Evolutionary conservation across 2,329 filamentous ascomycete genomes (phyloP).

Genomic region (Epichloe glyceriae): DNA sequence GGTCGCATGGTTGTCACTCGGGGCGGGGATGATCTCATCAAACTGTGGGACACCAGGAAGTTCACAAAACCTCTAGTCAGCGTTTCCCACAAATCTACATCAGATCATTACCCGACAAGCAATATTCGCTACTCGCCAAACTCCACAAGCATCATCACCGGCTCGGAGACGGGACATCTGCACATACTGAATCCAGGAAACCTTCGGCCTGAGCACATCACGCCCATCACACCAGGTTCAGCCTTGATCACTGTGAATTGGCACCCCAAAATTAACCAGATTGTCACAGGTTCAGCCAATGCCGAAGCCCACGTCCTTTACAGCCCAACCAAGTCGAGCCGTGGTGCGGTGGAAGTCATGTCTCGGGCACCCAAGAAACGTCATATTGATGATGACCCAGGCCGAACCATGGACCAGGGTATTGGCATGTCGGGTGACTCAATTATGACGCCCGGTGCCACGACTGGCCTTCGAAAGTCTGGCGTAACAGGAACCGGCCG

Average conservation of each 20-base stretch:
- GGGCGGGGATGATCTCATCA: slow-evolving; percentile 84
- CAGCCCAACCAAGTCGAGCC: slow-evolving; percentile 67
- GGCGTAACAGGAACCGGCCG: slow-evolving; percentile 69
- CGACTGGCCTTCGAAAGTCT: slow-evolving; percentile 38
- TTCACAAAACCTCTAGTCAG: slow-evolving; percentile 83
- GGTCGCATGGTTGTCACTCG: slow-evolving; percentile 82
- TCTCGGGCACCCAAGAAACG: slow-evolving; percentile 87
- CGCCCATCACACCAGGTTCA: slow-evolving; percentile 74
- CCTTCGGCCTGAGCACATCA: slow-evolving; percentile 69
- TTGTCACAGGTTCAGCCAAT: slow-evolving; percentile 86
- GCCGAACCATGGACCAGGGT: slow-evolving; percentile 71
- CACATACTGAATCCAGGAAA: slow-evolving; percentile 93
- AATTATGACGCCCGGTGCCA: slow-evolving; percentile 57
- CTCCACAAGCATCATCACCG: slow-evolving; percentile 74
- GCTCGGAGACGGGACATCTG: slow-evolving; percentile 72
- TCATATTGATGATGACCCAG: slow-evolving; percentile 87
- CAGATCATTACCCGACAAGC: slow-evolving; percentile 67
- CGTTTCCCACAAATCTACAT: slow-evolving; percentile 67
- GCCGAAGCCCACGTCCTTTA: slow-evolving; percentile 83
- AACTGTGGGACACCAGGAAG: slow-evolving; percentile 93
- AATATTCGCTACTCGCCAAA: slow-evolving; percentile 86
- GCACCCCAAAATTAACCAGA: slow-evolving; percentile 93
- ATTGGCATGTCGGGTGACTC: slow-evolving; percentile 73
- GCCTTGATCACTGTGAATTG: slow-evolving; percentile 76
- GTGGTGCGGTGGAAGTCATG: slow-evolving; percentile 80